These are phyloP conservation scores for Angophora floribunda DNA, from an alignment of 345 rosid species.

Conservation along the genomic window DNA sequence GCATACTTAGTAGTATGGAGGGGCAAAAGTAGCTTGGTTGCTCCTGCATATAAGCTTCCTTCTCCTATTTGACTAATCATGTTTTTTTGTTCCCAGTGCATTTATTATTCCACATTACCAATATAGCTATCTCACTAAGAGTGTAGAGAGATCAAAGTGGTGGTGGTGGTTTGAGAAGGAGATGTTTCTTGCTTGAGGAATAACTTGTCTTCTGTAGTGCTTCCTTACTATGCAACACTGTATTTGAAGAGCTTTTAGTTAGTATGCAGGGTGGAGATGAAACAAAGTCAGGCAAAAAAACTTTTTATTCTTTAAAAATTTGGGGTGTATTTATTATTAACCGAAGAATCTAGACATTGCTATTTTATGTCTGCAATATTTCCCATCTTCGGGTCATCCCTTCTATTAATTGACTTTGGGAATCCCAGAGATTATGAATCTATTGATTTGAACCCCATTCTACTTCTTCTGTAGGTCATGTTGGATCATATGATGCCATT, in stretches of 20 bases:
- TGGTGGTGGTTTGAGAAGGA: background rate
- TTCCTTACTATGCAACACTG: background rate
- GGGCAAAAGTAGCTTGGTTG: background rate
- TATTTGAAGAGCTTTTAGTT: background rate
- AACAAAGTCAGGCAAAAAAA: background rate
- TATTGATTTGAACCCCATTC: background rate
- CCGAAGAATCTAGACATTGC: background rate
- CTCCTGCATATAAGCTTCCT: background rate
- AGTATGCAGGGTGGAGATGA: background rate
- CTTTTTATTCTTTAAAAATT: background rate
- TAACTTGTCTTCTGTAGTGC: background rate
- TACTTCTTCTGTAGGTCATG: conserved; percentile 56
- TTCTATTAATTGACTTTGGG: background rate
- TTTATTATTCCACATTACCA: background rate
- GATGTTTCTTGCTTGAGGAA: background rate
- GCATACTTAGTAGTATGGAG: background rate
- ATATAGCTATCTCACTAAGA: background rate
- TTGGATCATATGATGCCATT: conserved; percentile 97
- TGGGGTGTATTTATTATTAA: background rate
- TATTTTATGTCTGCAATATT: background rate
- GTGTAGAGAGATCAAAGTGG: background rate
- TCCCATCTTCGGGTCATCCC: background rate
- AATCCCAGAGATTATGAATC: background rate
- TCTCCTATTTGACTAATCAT: background rate
- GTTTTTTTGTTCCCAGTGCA: background rate